Evolutionary conservation across 78 protist species (phyloP), one percentile per base, ranked within the genome.

Genomic region (Monosiga brevicollis): DNA sequence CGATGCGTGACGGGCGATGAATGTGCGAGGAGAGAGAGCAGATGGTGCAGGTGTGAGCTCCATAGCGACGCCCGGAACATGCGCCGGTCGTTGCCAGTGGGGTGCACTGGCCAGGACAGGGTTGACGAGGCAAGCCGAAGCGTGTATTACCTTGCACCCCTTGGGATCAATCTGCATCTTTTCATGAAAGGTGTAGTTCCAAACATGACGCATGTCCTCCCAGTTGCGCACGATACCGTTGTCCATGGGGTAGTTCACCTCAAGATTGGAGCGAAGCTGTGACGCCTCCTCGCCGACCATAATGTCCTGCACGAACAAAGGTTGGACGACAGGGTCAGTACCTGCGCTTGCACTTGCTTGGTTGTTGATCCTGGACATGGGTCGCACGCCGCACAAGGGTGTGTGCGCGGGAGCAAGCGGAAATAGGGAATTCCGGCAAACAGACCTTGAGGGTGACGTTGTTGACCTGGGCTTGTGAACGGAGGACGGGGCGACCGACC

Each of bases 211-310:
- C 93, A 93, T 89, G 90, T 95, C 97, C 11, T 91, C 96, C 99
- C 99, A 98, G 85, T 89, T 75, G 36, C 83, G 87, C n/a, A 98
- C 87, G 80, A 96, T 93, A 43, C 99, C 99, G 84, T 97, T 93
- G 37, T 92, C 95, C 55, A 98, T 73, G 20, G 99, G 99, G 79
- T 97, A 93, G 39, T 83, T 84, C 36, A 94, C 73, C 80, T 98
- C 93, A 20, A 98, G 94, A 89, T 85, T 82, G 2, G 94, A 42
- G 32, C 99, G 90, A 40, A 87, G 43, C 36, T 79, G 86, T 15
- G 92, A 62, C 0, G 95, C 91, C 76, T 96, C 99, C n/a, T 97
- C 98, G 38, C 99, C 99, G 39, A 97, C 93, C 98, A 97, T 97
- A 79, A 98, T 89, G 72, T 98, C 98, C 90, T 96, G 82, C 62